phyloP scores from a whole-genome alignment of 2,329 filamentous ascomycete genomes.

The Stenocarpella maydis region DNA sequence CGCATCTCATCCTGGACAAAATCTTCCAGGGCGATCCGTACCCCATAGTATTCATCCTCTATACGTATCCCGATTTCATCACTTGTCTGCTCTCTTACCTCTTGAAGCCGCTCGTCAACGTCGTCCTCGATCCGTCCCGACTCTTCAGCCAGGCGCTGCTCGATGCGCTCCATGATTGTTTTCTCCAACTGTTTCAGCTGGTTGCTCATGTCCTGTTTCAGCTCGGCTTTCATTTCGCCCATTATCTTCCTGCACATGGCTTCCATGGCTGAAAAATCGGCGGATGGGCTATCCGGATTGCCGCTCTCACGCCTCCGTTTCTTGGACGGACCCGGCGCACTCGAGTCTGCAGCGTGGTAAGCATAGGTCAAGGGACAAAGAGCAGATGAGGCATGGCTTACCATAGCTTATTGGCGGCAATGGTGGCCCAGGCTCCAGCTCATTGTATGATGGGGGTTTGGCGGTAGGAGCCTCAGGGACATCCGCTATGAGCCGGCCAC shows the following conservation, averaged over 20 bases:
- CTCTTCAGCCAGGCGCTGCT: conserved; percentile 10
- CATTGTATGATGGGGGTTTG: conserved; percentile 18
- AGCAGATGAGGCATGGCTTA: neutral
- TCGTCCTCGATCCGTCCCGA: conserved; percentile 1
- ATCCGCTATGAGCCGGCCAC: conserved; percentile 7
- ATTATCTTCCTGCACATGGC: conserved; percentile 22
- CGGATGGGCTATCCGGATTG: neutral
- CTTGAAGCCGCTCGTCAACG: conserved; percentile 8
- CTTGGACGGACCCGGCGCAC: neutral
- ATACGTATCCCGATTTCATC: conserved; percentile 8
- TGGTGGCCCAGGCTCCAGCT: conserved; percentile 26
- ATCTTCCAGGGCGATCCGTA: conserved; percentile 8
- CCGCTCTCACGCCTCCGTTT: conserved; percentile 19
- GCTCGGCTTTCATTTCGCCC: conserved; percentile 25
- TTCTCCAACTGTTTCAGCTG: conserved; percentile 14
- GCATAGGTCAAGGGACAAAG: neutral
- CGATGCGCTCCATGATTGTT: neutral
- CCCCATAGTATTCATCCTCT: conserved; percentile 12
- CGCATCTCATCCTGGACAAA: conserved; percentile 18
- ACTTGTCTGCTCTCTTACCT: conserved; percentile 7
- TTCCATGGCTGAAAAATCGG: neutral
- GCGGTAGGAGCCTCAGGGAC: neutral
- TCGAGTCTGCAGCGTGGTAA: neutral
- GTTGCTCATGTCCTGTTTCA: conserved; percentile 14
- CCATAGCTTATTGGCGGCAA: neutral